phyloP scores from a whole-genome alignment of 192 early-diverging fungal genomes.

The Backusella mclennaniae region DNA sequence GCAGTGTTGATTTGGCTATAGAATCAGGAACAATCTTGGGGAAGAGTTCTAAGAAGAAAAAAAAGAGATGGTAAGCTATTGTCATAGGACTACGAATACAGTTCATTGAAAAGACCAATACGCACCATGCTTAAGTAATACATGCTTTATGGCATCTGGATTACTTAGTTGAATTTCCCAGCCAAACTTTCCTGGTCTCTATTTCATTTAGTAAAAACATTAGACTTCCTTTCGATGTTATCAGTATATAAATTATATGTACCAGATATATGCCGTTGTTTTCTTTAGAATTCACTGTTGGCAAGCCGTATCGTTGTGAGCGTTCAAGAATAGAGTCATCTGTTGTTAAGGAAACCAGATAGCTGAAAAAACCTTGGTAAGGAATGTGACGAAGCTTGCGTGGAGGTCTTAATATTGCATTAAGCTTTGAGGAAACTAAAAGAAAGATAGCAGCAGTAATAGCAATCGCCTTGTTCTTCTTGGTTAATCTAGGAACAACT shows the following conservation, averaged over 20 bases:
- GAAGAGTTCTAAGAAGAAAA: neutral
- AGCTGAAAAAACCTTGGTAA: neutral
- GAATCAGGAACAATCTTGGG: neutral
- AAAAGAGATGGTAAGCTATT: neutral
- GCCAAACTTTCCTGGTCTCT: neutral
- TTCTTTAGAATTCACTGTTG: neutral
- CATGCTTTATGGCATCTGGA: slow-evolving; percentile 9
- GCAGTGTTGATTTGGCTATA: neutral
- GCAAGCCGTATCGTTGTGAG: neutral
- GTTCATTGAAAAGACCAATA: neutral
- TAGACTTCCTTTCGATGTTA: neutral
- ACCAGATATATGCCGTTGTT: neutral
- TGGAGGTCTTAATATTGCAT: neutral
- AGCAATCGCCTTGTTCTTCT: neutral
- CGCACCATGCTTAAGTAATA: slow-evolving; percentile 8
- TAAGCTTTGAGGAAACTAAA: neutral
- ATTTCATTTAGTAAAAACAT: neutral
- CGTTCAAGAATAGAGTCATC: neutral
- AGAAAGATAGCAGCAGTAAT: neutral
- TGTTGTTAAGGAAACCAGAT: neutral
- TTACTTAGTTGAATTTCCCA: neutral
- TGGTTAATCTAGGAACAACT: neutral
- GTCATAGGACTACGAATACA: neutral
- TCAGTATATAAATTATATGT: neutral
- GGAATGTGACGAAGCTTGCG: neutral